Base-by-base conservation (phyloP, 2,329 filamentous ascomycete species). In the Talaromyces sp. region DNA sequence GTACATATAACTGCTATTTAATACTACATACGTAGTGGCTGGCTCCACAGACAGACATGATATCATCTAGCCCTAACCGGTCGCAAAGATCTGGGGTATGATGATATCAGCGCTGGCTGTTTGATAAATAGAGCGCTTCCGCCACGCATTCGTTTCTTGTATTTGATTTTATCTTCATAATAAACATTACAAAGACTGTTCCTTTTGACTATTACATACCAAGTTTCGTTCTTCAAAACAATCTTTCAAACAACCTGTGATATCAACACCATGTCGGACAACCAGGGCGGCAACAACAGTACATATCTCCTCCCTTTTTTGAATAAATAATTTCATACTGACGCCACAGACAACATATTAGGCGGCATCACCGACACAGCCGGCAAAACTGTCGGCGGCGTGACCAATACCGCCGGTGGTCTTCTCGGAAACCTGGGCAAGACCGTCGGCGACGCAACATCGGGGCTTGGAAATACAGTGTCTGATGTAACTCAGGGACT, bases 401-500 rank as follows among this genome's bases (percentile, higher is more conserved):
- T 68, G 3, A 67, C 66, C 14, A 56, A 54, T 26, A 67, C 66
- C 26, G 61, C 67, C 6, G 67, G 69, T 32, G 63, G 65, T 26
- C 56, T 68, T 0, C 61, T 69, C 17, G 65, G 67, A 60, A 69
- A 68, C 27, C 60, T 70, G 14, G 70, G 70, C 54, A 68, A 67
- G 51, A 67, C 68, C 4, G 65, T 67, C 35, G 66, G 67, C 32
- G 64, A 65, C 41, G 65, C 64, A 12, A 65, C 67, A 50, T 59
- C 66, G 53, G 68, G 66, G 6, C 63, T 71, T 14, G 70, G 70
- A 46, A 65, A 73, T 55, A 74, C 72, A 7, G 67, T 72, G 43
- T 62, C 62, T 17, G 65, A 65, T 27, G 65, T 66, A 3, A 64
- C 62, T 10, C 58, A 70, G 43, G 65, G 66, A 0, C 53, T 69